These are phyloP conservation scores for Vitis hybrid DNA, from an alignment of 177 flowering plant genomes.

Conservation along the genomic window DNA sequence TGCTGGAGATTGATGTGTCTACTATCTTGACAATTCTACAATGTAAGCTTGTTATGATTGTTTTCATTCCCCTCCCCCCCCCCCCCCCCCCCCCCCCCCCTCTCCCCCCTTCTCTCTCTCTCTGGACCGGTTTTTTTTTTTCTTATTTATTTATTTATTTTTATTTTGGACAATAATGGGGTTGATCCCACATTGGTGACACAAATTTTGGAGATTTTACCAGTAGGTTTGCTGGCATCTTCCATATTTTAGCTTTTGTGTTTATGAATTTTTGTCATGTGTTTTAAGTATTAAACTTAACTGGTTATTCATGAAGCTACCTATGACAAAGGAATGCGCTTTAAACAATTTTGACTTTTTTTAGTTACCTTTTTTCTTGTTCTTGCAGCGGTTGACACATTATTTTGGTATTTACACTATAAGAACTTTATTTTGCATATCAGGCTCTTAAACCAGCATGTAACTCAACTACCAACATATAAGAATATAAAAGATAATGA, in stretches of 20 bases:
- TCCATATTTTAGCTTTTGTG: not conserved
- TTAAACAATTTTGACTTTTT: not conserved
- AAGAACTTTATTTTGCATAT: not conserved
- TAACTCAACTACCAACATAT: not conserved
- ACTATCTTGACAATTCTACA: conserved; percentile 80
- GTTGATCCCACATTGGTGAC: no score
- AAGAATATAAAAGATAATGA: not conserved
- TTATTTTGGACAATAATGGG: not conserved
- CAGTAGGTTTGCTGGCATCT: not conserved
- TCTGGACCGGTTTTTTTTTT: not conserved
- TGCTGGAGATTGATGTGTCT: conserved; percentile 84
- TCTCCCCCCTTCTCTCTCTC: not conserved
- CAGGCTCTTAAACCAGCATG: not conserved
- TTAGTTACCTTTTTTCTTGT: not conserved
- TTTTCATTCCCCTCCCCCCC: not conserved
- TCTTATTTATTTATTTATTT: not conserved
- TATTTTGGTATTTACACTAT: not conserved
- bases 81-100: no score
- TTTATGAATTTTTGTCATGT: not conserved
- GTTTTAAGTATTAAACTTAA: not conserved
- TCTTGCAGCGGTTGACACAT: not conserved
- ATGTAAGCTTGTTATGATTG: conserved; percentile 44
- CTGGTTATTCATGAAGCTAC: not conserved
- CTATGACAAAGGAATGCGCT: not conserved
- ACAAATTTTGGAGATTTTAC: no score